Evolutionary conservation across 345 rosid genomes (phyloP), one percentile per base, ranked within the genome.

Genomic region (Lenwebbia sp.): DNA sequence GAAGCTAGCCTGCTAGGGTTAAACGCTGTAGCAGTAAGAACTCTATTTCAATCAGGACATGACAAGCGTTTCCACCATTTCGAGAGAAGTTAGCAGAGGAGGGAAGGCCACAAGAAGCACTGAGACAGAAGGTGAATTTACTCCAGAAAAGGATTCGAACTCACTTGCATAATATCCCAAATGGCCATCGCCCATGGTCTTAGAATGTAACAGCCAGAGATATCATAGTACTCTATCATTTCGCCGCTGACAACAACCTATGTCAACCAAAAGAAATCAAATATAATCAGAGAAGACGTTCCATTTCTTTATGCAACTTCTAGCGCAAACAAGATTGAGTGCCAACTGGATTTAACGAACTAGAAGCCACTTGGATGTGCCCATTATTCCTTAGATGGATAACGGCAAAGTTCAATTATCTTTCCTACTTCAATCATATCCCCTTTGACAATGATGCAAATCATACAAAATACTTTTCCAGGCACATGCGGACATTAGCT

Each of bases 101-200:
- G 1, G 22, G 81, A 9, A 33, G 81, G 81, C 26, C 47, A 37
- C 21, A 40, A 5, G 47, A 70, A 70, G 47, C 47, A 70, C 47
- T 1, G 47, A 10, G 26, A 70, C 47, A 37, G 81, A 70, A 70
- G 81, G 13, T 19, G 25, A 37, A 30, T 65, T 15, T 15, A 65
- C 76, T 65, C 15, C 41, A 65, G 76, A 70, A 70, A 37, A 70
- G 81, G 47, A 37, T 70, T 37, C 44, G 0, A 83, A 93, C 96
- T 93, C 88, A 96, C 99, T 49, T 96, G 99, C 97, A 97, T 92
- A 88, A 84, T 92, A 89, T 97, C 98, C 99, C 99, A 97, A 88
- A 96, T 93, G 3, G 95, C 83, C 95, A 97, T 97, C 54, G 99
- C 91, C 98, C 99, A 97, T 70, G 99, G 99, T 94, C 99, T 92